Evolutionary conservation across 495 filamentous ascomycete genomes (phyloP), one percentile per base, ranked within the genome.

Genomic region (Bacidia rubella): DNA sequence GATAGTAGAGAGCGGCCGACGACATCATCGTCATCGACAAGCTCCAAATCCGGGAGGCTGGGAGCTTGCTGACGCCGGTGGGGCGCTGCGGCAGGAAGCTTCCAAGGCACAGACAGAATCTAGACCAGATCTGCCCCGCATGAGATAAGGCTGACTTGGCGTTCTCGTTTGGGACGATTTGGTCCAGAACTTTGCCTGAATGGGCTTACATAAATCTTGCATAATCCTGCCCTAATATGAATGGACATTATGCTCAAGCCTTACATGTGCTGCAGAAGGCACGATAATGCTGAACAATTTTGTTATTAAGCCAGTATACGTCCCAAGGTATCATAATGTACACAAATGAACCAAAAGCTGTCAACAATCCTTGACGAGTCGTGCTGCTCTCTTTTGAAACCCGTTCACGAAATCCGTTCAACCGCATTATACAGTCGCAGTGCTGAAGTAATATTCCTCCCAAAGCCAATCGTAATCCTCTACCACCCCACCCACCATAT

Each of bases 391-490:
- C n/a, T n/a, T n/a, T n/a, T n/a, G n/a, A n/a, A n/a, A n/a, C n/a
- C n/a, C n/a, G n/a, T n/a, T n/a, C n/a, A n/a, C n/a, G n/a, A n/a
- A n/a, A n/a, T n/a, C n/a, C n/a, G n/a, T n/a, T n/a, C n/a, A n/a
- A n/a, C n/a, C n/a, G n/a, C n/a, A n/a, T n/a, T n/a, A n/a, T n/a
- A n/a, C n/a, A n/a, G 82, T 86, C 22, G 82, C 77, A 11, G 81
- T 85, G 11, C 80, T 75, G 66, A 97, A 97, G 67, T 98, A 90
- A 62, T 94, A 97, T 49, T 94, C 86, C 68, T 96, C 90, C 92
- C 92, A 98, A 15, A 98, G 72, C 62, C 92, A 96, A 63, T 93
- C 86, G 60, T 97, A 97, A 62, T 98, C 93, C 64, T 94, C 90
- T 51, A 97, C 61, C 21, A 98, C 76, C 49, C 82, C 88, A 1